A percentile compares a stretch with the other conserved stretches of the same genome.
phyloP scores from a whole-genome alignment of 345 rosid genomes.

The Punica granatum region DNA sequence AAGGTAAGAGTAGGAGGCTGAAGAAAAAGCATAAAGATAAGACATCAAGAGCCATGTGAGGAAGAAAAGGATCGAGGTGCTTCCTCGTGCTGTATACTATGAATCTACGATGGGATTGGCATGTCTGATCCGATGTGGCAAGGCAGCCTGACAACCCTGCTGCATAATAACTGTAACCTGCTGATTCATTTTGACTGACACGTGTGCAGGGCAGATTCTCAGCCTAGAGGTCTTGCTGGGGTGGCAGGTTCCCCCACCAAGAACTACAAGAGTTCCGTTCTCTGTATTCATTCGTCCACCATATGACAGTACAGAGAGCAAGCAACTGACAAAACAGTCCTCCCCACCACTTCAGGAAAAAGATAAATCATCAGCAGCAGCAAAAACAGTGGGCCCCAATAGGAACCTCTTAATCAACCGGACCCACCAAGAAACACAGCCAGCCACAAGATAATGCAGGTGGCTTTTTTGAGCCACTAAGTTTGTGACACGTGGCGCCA shows the following conservation, averaged over 20 bases:
- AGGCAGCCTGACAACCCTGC: neutral
- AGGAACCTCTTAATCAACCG: neutral
- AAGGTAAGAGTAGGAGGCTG: too few relatives aligned
- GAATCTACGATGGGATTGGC: neutral
- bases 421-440: conserved; percentile 26
- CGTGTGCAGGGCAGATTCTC: conserved; percentile 6
- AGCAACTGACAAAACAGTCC: conserved; percentile 2
- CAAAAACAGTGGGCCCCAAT: conserved; percentile 17
- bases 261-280: neutral
- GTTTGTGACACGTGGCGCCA: conserved; percentile 29
- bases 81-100: too few relatives aligned
- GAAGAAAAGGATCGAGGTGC: neutral
- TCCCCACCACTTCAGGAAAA: neutral
- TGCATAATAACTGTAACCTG: neutral
- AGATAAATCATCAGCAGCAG: neutral
- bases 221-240: conserved; percentile 6
- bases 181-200: neutral
- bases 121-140: neutral
- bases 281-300: neutral
- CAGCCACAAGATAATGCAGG: conserved; percentile 48
- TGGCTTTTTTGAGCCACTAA: conserved; percentile 35
- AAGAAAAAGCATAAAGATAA: neutral
- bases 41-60: neutral
- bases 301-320: neutral
- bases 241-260: conserved; percentile 2